phyloP scores from a whole-genome alignment of 306 rosid genomes.

The Geum urbanum region DNA sequence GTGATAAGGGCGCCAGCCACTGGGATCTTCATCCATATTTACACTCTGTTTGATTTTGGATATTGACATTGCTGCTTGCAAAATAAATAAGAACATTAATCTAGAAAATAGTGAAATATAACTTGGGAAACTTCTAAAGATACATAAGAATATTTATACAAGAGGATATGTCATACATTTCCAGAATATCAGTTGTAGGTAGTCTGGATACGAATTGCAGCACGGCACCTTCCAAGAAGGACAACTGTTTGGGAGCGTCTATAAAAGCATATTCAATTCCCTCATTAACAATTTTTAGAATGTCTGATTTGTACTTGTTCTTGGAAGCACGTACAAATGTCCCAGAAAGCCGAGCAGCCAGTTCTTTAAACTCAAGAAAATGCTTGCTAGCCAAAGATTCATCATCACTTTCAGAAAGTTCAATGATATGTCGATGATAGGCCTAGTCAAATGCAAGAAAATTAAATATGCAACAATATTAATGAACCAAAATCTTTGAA shows the following conservation, averaged over 20 bases:
- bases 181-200: constrained; percentile 64
- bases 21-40: constrained; percentile 83
- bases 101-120: constrained; percentile 9
- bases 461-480: not conserved
- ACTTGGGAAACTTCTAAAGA: constrained; percentile 19
- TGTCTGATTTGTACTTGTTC: constrained; percentile 65
- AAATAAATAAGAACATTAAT: constrained; percentile 18
- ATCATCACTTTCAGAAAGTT: constrained; percentile 43
- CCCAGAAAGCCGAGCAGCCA: constrained; percentile 82
- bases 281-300: constrained; percentile 64
- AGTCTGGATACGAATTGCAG: constrained; percentile 73
- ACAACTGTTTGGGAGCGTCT: constrained; percentile 72
- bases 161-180: constrained; percentile 55
- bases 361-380: constrained; percentile 64
- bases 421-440: constrained; percentile 48
- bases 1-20: constrained; percentile 95
- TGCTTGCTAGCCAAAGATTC: constrained; percentile 49
- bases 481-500: not conserved
- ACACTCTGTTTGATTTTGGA: constrained; percentile 65
- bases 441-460: constrained; percentile 43
- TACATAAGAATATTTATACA: constrained; percentile 15
- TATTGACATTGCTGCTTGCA: constrained; percentile 51
- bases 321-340: constrained; percentile 75
- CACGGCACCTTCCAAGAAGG: constrained; percentile 71
- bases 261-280: constrained; percentile 82